These are phyloP conservation scores for Simplicillium aogashimaense DNA, from an alignment of 2,329 filamentous ascomycete genomes.

Conservation along the genomic window DNA sequence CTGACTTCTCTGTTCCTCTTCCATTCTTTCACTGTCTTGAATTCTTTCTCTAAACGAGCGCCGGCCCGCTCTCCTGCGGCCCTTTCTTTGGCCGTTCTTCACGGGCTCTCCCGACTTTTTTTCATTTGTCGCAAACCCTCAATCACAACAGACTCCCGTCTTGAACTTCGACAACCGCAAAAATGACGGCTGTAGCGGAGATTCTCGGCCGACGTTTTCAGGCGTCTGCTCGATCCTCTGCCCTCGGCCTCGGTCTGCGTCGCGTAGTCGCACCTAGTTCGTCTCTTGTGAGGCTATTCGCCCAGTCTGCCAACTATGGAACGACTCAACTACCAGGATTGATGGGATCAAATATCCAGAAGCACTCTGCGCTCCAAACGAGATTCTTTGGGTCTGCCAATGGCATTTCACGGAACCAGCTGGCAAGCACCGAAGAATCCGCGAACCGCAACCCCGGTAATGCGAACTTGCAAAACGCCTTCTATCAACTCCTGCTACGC, in stretches of 20 bases:
- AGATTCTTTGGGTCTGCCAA: slow-evolving; percentile 31
- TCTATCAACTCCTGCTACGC: slow-evolving; percentile 83
- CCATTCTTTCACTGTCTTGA: not conserved
- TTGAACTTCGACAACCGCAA: too few species aligned
- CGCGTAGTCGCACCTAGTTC: slow-evolving; percentile 2
- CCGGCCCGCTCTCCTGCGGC: too few species aligned
- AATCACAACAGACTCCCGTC: not conserved
- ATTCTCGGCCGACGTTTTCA: too few species aligned
- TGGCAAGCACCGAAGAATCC: slow-evolving; percentile 80
- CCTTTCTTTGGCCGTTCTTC: too few species aligned
- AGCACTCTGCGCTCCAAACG: slow-evolving; percentile 15
- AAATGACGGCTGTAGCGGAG: too few species aligned
- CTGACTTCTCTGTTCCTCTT: slow-evolving; percentile 1
- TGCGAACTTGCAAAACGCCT: slow-evolving; percentile 80
- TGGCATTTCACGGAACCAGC: slow-evolving; percentile 50
- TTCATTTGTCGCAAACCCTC: not conserved
- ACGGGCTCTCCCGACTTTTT: too few species aligned
- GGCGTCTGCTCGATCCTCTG: too few species aligned
- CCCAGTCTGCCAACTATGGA: slow-evolving; percentile 6
- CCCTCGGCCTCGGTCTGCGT: not conserved
- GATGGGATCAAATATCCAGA: not conserved
- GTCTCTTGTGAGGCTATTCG: slow-evolving; percentile 14
- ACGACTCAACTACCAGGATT: not conserved
- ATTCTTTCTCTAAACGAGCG: too few species aligned
- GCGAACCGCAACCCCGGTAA: slow-evolving; percentile 89